Conservation (phyloP, 495 filamentous ascomycete species). For the Lentithecium fluviatile region DNA sequence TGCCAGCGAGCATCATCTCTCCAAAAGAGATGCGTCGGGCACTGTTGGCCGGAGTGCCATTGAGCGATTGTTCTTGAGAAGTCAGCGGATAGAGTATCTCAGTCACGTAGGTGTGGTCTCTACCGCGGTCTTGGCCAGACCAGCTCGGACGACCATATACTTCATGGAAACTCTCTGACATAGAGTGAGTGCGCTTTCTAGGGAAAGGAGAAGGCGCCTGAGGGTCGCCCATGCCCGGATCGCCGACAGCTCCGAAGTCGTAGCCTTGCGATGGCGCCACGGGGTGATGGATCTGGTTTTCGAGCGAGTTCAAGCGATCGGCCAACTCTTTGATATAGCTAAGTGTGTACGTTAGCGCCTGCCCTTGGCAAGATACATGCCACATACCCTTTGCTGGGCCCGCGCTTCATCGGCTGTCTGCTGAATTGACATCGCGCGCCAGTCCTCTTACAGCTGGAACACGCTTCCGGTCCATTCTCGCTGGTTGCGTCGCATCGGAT, state of each 20-base stretch:
- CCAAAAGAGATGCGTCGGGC: constrained; percentile 22
- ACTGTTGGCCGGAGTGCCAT: constrained; percentile 35
- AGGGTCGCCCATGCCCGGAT: constrained; percentile 30
- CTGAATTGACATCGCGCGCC: constrained; percentile 81
- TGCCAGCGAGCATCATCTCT: constrained; percentile 28
- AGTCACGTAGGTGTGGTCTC: constrained; percentile 39
- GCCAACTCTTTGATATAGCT: constrained; percentile 97
- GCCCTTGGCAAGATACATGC: background rate
- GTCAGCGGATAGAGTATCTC: constrained; percentile 15
- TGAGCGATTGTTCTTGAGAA: constrained; percentile 43
- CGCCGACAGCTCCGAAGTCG: constrained; percentile 22
- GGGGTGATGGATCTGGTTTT: constrained; percentile 50
- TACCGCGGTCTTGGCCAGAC: constrained; percentile 32
- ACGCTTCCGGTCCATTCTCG: constrained; percentile 74
- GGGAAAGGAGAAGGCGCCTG: constrained; percentile 42
- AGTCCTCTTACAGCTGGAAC: constrained; percentile 81
- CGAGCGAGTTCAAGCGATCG: constrained; percentile 79
- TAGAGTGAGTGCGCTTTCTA: constrained; percentile 59
- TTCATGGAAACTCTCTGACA: constrained; percentile 54
- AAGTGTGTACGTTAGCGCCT: background rate
- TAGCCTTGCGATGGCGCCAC: constrained; percentile 11
- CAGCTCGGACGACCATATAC: constrained; percentile 43
- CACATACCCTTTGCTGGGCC: constrained; percentile 86
- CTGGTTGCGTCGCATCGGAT: constrained; percentile 89
- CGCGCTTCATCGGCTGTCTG: constrained; percentile 89